Evolutionary conservation across 2,329 filamentous ascomycete species (phyloP), one percentile per base, ranked within the genome.

Genomic region (Sarocladium kiliense): DNA sequence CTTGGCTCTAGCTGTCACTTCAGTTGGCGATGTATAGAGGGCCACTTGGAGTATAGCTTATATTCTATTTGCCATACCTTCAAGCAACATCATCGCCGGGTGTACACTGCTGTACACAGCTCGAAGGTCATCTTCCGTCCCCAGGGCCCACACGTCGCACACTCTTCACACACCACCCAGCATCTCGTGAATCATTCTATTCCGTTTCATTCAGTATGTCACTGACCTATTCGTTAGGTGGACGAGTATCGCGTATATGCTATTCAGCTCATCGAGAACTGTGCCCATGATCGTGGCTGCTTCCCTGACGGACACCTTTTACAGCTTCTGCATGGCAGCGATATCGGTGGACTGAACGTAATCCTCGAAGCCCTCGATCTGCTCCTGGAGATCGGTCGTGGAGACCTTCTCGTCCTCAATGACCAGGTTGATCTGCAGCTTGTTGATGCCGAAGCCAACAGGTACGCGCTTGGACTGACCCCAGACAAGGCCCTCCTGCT

Each of bases 401-500:
- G 89, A 92, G 71, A 99, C 75, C 85, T 97, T 97, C 64, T 97
- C 93, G 73, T 99, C 94, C 82, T 97, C 94, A 62, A 97, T 80
- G 66, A 97, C 91, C 65, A 97, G 77, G 87, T 90, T 97, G 81
- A 99, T 96, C 84, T 97, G 93, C 61, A 99, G 86, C 85, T 97
- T 97, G 84, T 89, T 94, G 82, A 99, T 95, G 82, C 94, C 94
- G 82, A 90, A 99, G 69, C 92, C 93, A 67, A 99, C 87, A 63
- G 92, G 74, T 54, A 96, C 87, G 62, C 96, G 80, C 82, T 94
- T 89, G 74, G 89, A 92, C 62, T 81, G 85, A 85, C 93, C 93
- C 94, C 94, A 99, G 61, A 95, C 86, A 60, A 99, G 89, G 78
- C 94, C 94, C 51, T 97, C 93, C 82, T 88, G 85, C 77, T 93